phyloP scores from a whole-genome alignment of 202 grass and related monocot species.

The Zizania palustris region DNA sequence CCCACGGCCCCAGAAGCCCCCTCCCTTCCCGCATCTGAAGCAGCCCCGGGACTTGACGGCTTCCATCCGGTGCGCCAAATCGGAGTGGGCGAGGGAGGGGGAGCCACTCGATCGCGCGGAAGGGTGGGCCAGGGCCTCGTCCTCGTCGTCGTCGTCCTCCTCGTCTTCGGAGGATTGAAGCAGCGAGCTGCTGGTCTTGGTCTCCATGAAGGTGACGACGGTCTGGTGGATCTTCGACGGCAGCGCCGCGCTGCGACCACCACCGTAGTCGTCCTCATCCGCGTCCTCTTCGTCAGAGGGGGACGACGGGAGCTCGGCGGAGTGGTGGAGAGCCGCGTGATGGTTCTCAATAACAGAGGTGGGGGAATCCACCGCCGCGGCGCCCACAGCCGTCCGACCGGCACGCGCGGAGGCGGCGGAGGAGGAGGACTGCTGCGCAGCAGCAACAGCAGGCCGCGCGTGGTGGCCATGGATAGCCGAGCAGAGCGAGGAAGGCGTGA shows the following conservation, averaged over 20 bases:
- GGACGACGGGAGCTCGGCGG: constrained; percentile 61
- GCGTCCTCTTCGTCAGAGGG: constrained; percentile 57
- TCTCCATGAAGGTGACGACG: constrained; percentile 59
- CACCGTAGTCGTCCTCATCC: neutral
- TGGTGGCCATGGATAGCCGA: constrained; percentile 43
- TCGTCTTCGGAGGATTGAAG: constrained; percentile 37
- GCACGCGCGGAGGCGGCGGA: neutral
- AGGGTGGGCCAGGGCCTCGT: constrained; percentile 19
- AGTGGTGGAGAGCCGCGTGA: constrained; percentile 61
- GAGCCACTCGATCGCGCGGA: constrained; percentile 42
- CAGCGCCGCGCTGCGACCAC: neutral
- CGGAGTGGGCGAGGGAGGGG: constrained; percentile 46
- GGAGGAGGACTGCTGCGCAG: constrained; percentile 28
- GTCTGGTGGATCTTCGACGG: constrained; percentile 32
- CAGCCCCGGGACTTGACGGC: constrained; percentile 53
- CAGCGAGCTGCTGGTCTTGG: constrained; percentile 61
- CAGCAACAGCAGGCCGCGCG: constrained; percentile 28
- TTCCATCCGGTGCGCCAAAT: neutral
- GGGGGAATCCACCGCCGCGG: constrained; percentile 55
- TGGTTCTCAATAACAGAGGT: constrained; percentile 98
- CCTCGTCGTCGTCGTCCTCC: constrained; percentile 35
- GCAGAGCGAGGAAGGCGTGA: constrained; percentile 60
- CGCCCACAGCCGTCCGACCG: neutral
- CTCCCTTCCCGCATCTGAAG: constrained; percentile 67
- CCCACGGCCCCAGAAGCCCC: constrained; percentile 55